Percentiles rank a stretch among this genome's conserved stretches.
phyloP scores from a whole-genome alignment of 2,329 filamentous ascomycete genomes.

The Pseudophaeomoniella oleicola region DNA sequence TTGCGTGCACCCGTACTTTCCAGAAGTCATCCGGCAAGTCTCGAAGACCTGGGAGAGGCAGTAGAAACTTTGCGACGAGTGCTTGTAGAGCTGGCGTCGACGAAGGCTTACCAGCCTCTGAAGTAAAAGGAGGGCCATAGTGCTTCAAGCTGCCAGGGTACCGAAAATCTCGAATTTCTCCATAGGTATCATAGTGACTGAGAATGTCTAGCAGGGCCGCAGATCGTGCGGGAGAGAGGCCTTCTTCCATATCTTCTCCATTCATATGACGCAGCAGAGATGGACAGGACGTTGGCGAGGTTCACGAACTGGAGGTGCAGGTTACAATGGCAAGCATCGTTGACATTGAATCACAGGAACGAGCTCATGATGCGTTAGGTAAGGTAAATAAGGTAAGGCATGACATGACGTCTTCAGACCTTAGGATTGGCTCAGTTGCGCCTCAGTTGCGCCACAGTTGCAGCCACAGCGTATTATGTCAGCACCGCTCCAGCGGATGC shows the following conservation, averaged over 20 bases:
- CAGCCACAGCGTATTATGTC: too few relatives aligned
- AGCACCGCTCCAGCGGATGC: too few relatives aligned
- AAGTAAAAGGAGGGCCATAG: conserved; percentile 56
- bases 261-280: too few relatives aligned
- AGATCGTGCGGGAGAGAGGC: conserved; percentile 28
- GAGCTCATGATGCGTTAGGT: too few relatives aligned
- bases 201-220: conserved; percentile 40
- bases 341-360: too few relatives aligned
- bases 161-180: conserved; percentile 61
- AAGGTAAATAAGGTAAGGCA: too few relatives aligned
- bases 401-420: too few relatives aligned
- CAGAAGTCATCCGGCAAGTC: conserved; percentile 52
- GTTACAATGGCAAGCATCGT: too few relatives aligned
- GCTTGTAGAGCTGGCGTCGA: conserved; percentile 52
- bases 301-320: too few relatives aligned
- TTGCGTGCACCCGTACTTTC: conserved; percentile 43
- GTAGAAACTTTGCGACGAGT: conserved; percentile 49
- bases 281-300: too few relatives aligned
- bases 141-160: conserved; percentile 45
- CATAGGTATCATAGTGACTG: conserved; percentile 39
- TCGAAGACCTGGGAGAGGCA: conserved; percentile 51
- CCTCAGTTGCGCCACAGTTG: too few relatives aligned
- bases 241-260: conserved; percentile 10
- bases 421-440: too few relatives aligned
- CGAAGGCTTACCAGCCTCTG: conserved; percentile 24